Conservation (phyloP, 768 basidiomycete genomes). For the Termitomyces titanicus region DNA sequence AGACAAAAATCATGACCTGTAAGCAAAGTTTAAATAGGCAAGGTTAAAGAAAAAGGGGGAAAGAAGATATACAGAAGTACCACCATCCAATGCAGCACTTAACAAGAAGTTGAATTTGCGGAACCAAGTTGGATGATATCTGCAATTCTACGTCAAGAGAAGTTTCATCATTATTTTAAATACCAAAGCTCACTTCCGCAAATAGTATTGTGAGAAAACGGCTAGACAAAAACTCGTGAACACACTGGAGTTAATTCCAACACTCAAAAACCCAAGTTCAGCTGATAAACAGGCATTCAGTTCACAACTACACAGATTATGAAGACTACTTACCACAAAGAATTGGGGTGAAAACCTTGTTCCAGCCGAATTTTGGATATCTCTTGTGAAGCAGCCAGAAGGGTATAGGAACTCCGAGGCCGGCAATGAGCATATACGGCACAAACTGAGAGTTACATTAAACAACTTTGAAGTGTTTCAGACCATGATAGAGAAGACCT, state of each 20-base stretch:
- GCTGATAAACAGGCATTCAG: conserved; percentile 6
- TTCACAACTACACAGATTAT: conserved; percentile 15
- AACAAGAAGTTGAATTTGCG: conserved; percentile 50
- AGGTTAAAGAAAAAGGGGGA: conserved; percentile 22
- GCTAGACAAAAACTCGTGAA: conserved; percentile 43
- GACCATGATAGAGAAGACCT: conserved; percentile 16
- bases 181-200: conserved; percentile 23
- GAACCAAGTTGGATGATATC: conserved; percentile 43
- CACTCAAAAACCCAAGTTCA: conserved; percentile 43
- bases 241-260: conserved; percentile 55
- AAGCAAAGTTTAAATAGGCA: not conserved
- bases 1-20: conserved; percentile 42
- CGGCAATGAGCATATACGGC: conserved; percentile 39
- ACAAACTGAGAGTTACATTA: conserved; percentile 32
- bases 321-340: conserved; percentile 28
- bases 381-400: conserved; percentile 46
- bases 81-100: conserved; percentile 50
- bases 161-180: too few species aligned
- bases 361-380: conserved; percentile 43
- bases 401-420: conserved; percentile 47
- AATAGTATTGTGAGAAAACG: conserved; percentile 44
- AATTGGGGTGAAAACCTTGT: conserved; percentile 38
- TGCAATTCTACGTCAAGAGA: not conserved
- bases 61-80: conserved; percentile 38
- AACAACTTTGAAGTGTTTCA: not conserved